Base-by-base conservation (phyloP, 371 early-diverging fungal genomes). In the Edhazardia aedis region DNA sequence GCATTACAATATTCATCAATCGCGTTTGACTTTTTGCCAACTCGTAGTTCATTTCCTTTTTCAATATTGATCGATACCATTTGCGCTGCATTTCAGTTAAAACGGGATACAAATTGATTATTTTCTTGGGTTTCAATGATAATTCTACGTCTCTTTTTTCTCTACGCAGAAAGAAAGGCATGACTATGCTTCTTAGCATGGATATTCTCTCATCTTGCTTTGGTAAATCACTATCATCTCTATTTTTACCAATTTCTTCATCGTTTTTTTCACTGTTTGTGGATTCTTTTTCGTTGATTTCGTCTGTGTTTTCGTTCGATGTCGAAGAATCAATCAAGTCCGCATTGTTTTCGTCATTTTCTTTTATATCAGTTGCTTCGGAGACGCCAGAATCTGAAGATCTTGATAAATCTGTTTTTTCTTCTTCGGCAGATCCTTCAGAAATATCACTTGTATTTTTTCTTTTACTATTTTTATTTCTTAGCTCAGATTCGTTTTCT, bases 101-200 rank as follows among this genome's bases (percentile, higher is more conserved):
- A 1, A 85, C 85, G 28, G 88, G 86, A 61, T 90, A 91, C 28
- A 98, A 65, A 67, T 89, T 87, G 43, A 85, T 77, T 52, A 88
- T 84, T 67, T 91, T 91, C 70, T 96, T 96, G 18, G 90, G 72
- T 30, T 95, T 74, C 0, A 64, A 43, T 14, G 82, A 81, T 59
- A 86, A 86, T 68, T 93, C 94, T 1, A 96, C 94, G 68, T 95
- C 89, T 11, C 85, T 78, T 70, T 95, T 96, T 76, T 92, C 81
- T 59, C 96, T 83, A 30, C 96, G 79, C 38, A 96, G 77, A 70
- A 96, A 78, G 70, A 91, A 86, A 12, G 93, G 93, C 45, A 82
- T 75, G 27, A 96, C 68, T 1, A 93, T 82, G 22, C 38, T 45
- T 47, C 61, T 56, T 23, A 74, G 50, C 48, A n/a, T n/a, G n/a